Conservation (phyloP, 176 grass and related monocot genomes). For the Lolium perenne region DNA sequence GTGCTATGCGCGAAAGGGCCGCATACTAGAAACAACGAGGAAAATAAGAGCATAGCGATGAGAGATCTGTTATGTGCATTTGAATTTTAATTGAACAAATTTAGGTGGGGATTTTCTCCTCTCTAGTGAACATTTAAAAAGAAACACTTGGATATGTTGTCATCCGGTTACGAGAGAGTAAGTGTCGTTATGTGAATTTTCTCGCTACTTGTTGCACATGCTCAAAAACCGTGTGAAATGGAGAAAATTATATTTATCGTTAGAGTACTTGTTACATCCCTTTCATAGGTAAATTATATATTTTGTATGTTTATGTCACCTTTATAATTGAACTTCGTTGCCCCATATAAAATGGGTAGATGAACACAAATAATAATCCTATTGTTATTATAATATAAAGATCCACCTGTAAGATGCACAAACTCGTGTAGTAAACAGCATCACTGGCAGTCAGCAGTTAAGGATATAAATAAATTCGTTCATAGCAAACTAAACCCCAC, state of each 20-base stretch:
- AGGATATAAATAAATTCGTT: slow-evolving; percentile 30
- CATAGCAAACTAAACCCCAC: slow-evolving; percentile 31
- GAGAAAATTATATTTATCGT: too few species aligned
- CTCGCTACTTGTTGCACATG: neutral
- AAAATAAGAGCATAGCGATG: too few species aligned
- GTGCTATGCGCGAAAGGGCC: too few species aligned
- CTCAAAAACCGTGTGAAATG: neutral
- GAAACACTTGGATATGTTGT: too few species aligned
- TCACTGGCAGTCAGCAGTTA: slow-evolving; percentile 14
- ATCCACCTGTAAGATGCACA: neutral
- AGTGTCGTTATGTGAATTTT: neutral
- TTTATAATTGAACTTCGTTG: neutral
- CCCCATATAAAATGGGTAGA: neutral
- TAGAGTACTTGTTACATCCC: too few species aligned
- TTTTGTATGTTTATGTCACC: neutral
- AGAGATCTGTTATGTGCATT: too few species aligned
- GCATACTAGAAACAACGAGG: too few species aligned
- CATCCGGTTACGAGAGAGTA: too few species aligned
- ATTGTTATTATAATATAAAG: neutral
- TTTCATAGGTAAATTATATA: neutral
- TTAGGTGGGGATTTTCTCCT: too few species aligned
- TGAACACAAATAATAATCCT: neutral
- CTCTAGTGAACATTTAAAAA: too few species aligned
- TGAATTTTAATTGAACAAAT: too few species aligned
- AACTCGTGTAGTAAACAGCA: slow-evolving; percentile 23